These are phyloP conservation scores for Gelatoporia subvermispora DNA, from an alignment of 768 basidiomycete genomes.

Conservation along the genomic window DNA sequence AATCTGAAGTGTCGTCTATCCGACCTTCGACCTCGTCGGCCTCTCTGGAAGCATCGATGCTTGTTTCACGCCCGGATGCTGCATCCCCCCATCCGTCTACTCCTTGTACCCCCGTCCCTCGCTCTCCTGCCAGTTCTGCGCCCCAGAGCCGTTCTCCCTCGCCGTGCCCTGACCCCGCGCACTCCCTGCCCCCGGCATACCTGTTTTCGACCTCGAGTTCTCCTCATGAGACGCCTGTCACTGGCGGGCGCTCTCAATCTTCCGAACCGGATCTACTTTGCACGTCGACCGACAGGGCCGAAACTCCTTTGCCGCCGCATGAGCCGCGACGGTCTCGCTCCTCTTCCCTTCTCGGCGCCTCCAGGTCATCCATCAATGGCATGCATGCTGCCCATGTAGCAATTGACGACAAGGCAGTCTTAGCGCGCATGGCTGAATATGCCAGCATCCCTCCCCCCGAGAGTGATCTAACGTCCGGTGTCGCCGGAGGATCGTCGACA, in stretches of 20 bases:
- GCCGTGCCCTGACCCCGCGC: background rate
- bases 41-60: constrained; percentile 6
- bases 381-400: constrained; percentile 28
- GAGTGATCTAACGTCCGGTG: constrained; percentile 1
- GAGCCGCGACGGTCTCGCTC: background rate
- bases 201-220: background rate
- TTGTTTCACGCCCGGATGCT: background rate
- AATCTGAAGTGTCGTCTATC: constrained; percentile 1
- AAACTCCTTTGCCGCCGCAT: background rate
- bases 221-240: background rate
- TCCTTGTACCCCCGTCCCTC: too few species aligned
- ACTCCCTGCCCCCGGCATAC: background rate
- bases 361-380: constrained; percentile 3
- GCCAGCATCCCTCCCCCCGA: constrained; percentile 20
- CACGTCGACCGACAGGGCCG: constrained; percentile 34
- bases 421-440: constrained; percentile 26
- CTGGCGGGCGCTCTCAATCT: background rate
- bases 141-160: too few species aligned
- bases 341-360: constrained; percentile 1
- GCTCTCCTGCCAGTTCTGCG: too few species aligned
- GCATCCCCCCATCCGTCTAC: background rate
- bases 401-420: constrained; percentile 31
- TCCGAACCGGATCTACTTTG: background rate
- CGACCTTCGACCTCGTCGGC: constrained; percentile 14
- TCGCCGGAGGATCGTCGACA: constrained; percentile 7